Conservation (phyloP, 176 grass and related monocot genomes). For the Urochloa ruziziensis region DNA sequence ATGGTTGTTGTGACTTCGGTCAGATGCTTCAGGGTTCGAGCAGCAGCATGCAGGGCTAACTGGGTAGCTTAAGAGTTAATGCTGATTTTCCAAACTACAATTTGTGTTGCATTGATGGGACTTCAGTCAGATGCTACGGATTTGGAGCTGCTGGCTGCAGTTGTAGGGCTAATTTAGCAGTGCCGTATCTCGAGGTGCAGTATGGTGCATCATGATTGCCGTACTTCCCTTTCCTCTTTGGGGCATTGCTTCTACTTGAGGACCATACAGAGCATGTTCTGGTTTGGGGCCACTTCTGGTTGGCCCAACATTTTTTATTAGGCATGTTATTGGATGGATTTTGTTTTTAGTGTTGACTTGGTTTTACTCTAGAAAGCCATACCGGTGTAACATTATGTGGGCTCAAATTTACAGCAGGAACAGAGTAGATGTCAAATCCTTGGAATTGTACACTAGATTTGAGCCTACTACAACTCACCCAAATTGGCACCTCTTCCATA, state of each 20-base stretch:
- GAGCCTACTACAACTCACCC: background rate
- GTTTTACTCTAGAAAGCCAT: conserved; percentile 5
- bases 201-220: background rate
- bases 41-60: background rate
- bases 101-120: background rate
- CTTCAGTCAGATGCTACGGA: background rate
- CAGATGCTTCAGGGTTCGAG: background rate
- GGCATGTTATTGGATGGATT: background rate
- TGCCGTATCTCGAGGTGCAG: background rate
- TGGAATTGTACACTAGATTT: background rate
- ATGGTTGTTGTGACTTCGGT: background rate
- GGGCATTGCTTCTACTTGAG: conserved; percentile 7
- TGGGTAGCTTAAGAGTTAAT: background rate
- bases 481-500: background rate
- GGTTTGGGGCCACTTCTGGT: background rate
- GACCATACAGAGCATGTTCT: background rate
- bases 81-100: background rate
- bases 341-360: background rate
- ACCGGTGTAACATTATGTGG: background rate
- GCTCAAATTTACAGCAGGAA: background rate
- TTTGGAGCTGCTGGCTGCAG: background rate
- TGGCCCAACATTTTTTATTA: background rate
- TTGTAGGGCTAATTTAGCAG: background rate
- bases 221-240: background rate
- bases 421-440: background rate